A percentile compares a stretch with the other conserved stretches of the same genome.
These are phyloP conservation scores for Pichiaceae sp. DNA, from an alignment of 1,139 yeast genomes.

Conservation along the genomic window DNA sequence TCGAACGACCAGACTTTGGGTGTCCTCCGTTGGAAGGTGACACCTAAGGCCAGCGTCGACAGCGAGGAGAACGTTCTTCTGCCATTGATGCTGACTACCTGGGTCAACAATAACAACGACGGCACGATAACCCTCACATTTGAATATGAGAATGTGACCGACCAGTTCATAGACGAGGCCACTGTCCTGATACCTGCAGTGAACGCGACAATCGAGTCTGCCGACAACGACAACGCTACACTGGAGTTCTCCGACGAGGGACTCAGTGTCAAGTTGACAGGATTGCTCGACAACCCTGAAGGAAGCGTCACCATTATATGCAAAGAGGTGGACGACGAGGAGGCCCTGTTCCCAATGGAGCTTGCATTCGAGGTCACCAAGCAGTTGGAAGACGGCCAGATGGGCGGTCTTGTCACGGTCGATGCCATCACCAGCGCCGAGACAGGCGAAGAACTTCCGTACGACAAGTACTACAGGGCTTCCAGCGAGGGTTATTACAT, in stretches of 20 bases:
- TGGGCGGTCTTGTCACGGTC: constrained; percentile 18
- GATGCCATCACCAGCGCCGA: constrained; percentile 16
- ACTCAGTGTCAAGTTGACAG: constrained; percentile 43
- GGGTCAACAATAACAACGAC: constrained; percentile 60
- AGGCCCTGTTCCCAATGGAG: constrained; percentile 82
- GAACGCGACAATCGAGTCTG: constrained; percentile 47
- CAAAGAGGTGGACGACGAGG: constrained; percentile 64
- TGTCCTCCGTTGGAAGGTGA: constrained; percentile 84
- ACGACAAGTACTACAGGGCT: constrained; percentile 57
- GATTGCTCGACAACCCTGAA: constrained; percentile 41
- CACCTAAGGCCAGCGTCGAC: constrained; percentile 34
- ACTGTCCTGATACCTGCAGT: constrained; percentile 60
- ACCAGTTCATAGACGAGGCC: constrained; percentile 47
- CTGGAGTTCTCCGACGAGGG: constrained; percentile 52
- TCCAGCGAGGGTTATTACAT: constrained; percentile 60
- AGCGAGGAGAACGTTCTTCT: constrained; percentile 48
- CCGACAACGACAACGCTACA: constrained; percentile 39
- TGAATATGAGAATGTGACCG: constrained; percentile 68
- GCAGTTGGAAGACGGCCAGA: constrained; percentile 19
- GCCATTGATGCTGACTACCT: constrained; percentile 74
- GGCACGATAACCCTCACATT: constrained; percentile 67
- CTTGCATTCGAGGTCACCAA: constrained; percentile 37
- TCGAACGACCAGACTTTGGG: constrained; percentile 84
- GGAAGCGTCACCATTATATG: constrained; percentile 80
- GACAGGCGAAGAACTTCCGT: constrained; percentile 49